Conservation (phyloP, 306 rosid species). For the Senna siamea region DNA sequence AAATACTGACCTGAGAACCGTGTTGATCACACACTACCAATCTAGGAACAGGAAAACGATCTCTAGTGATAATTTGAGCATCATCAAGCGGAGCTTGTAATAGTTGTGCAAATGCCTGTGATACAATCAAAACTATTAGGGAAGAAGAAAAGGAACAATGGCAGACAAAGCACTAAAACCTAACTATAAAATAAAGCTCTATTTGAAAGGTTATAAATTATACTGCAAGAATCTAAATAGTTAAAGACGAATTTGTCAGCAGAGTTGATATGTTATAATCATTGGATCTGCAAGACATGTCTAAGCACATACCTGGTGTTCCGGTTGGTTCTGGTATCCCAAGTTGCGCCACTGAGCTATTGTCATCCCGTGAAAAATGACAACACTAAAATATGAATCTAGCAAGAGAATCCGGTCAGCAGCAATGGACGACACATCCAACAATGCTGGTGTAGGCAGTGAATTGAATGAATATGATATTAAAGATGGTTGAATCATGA, state of each 20-base stretch:
- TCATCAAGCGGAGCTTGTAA: constrained; percentile 82
- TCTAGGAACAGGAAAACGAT: constrained; percentile 94
- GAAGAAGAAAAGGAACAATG: constrained; percentile 7
- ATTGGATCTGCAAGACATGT: constrained; percentile 14
- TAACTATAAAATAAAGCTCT: too few relatives aligned
- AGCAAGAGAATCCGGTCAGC: constrained; percentile 88
- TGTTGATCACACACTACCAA: constrained; percentile 97
- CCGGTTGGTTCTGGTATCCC: constrained; percentile 92
- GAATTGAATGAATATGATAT: constrained; percentile 89
- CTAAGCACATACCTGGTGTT: constrained; percentile 70
- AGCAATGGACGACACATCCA: constrained; percentile 93
- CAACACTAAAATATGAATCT: constrained; percentile 91
- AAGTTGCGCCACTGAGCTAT: constrained; percentile 99
- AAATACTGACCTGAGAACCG: constrained; percentile 88
- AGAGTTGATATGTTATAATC: neutral
- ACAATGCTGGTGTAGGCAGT: constrained; percentile 84
- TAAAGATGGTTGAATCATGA: constrained; percentile 95
- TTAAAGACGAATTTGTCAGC: neutral
- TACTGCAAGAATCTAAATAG: neutral
- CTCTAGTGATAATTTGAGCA: constrained; percentile 66
- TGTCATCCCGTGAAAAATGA: constrained; percentile 95
- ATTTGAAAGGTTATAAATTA: neutral
- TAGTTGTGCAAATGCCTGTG: constrained; percentile 88
- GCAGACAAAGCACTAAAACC: neutral
- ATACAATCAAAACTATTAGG: constrained; percentile 34